These are phyloP conservation scores for Ephemerocybe angulata DNA, from an alignment of 768 basidiomycete genomes.

Conservation along the genomic window DNA sequence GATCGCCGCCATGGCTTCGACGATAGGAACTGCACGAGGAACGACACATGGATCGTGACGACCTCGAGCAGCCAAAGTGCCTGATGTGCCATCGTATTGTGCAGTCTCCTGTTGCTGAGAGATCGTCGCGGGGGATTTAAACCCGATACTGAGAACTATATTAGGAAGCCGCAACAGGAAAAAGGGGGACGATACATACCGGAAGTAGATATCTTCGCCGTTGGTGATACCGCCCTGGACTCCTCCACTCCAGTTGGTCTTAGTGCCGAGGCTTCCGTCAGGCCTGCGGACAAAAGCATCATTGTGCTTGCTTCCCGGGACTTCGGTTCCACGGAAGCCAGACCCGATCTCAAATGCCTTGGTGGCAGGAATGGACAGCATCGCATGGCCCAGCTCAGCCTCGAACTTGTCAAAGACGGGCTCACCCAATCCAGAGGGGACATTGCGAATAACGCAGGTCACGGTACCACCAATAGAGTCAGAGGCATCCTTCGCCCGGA, in stretches of 20 bases:
- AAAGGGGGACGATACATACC: conserved; percentile 43
- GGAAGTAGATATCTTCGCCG: conserved; percentile 96
- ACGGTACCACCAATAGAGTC: conserved; percentile 99
- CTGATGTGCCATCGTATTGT: conserved; percentile 89
- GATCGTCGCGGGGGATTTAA: conserved; percentile 99
- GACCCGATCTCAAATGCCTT: conserved; percentile 98
- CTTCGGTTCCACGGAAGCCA: conserved; percentile 91
- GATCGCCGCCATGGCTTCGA: conserved; percentile 95
- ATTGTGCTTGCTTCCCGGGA: conserved; percentile 92
- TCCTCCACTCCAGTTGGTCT: conserved; percentile 95
- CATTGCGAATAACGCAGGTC: conserved; percentile 91
- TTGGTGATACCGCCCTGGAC: conserved; percentile 98
- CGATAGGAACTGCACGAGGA: conserved; percentile 94
- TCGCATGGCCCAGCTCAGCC: conserved; percentile 91
- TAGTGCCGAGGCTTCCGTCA: conserved; percentile 75
- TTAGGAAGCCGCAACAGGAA: not conserved
- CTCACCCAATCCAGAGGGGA: conserved; percentile 90
- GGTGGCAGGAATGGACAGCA: conserved; percentile 98
- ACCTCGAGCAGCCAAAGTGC: conserved; percentile 85
- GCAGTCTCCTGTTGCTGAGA: conserved; percentile 87
- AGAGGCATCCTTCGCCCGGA: conserved; percentile 82
- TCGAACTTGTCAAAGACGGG: conserved; percentile 99
- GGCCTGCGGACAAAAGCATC: conserved; percentile 70
- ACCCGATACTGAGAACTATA: conserved; percentile 63
- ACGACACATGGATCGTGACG: conserved; percentile 98